These are phyloP conservation scores for Globisporangium okanoganense DNA, from an alignment of 352 stramenopile species.

Conservation along the genomic window DNA sequence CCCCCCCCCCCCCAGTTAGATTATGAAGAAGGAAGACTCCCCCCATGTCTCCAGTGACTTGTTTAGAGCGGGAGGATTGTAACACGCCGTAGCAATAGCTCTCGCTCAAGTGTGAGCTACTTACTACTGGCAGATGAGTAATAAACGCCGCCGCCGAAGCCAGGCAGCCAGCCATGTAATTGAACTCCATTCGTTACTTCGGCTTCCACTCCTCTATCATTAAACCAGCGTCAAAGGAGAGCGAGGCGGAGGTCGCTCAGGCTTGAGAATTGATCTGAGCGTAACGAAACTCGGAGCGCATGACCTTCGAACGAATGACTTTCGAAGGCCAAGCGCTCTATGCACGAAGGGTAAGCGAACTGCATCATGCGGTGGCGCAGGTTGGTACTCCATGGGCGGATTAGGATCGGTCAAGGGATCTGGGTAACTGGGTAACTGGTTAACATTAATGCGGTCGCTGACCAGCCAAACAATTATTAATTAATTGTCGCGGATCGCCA, in stretches of 20 bases:
- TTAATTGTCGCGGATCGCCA: too few species aligned
- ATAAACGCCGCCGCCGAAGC: too few species aligned
- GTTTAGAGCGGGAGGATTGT: background rate
- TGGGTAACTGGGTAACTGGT: too few species aligned
- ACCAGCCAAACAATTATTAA: too few species aligned
- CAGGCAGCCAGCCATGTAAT: too few species aligned
- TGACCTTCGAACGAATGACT: background rate
- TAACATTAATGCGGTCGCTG: too few species aligned
- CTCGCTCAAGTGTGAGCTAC: too few species aligned
- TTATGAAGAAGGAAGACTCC: conserved; percentile 2
- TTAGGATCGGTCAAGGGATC: too few species aligned
- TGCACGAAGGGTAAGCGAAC: background rate
- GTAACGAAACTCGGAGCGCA: too few species aligned
- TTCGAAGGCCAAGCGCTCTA: too few species aligned
- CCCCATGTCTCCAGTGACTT: background rate
- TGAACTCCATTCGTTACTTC: background rate
- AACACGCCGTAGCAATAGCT: background rate
- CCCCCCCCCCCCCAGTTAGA: background rate
- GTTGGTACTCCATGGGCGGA: too few species aligned
- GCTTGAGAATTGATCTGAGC: background rate
- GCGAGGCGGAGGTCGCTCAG: background rate
- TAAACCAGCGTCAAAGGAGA: background rate
- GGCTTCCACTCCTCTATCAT: background rate
- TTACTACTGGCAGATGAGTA: too few species aligned
- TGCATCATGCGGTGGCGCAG: background rate